Evolutionary conservation across 768 basidiomycete species (phyloP).

Genomic region (Krasilnikovozyma curviuscula): DNA sequence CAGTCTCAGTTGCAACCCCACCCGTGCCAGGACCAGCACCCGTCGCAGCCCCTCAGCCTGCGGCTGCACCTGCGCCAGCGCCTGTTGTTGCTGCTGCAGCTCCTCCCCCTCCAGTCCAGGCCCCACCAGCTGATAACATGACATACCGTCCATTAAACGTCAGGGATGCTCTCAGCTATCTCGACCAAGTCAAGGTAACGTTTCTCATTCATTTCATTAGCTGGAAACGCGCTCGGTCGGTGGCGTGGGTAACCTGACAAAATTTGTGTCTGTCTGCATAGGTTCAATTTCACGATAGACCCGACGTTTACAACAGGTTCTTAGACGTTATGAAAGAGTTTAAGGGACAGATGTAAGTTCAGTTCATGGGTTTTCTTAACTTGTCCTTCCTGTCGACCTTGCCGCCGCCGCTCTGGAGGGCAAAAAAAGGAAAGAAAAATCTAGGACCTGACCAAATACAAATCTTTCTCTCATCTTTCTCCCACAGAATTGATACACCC

Average conservation of each 20-base stretch:
- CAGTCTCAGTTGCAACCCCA: too few relatives aligned
- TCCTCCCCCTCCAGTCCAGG: background rate
- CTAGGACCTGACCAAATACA: too few relatives aligned
- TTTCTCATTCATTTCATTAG: background rate
- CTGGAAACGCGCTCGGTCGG: background rate
- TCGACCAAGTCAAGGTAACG: conserved; percentile 68
- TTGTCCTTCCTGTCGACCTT: background rate
- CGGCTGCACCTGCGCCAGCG: background rate
- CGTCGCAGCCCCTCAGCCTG: background rate
- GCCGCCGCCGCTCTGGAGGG: background rate
- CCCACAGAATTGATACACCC: conserved; percentile 76
- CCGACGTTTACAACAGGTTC: conserved; percentile 85
- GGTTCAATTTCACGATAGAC: conserved; percentile 66
- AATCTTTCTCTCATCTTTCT: background rate
- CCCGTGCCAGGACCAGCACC: background rate
- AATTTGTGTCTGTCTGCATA: conserved; percentile 4
- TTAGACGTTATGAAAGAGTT: conserved; percentile 99
- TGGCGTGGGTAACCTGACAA: background rate
- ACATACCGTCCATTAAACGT: conserved; percentile 10
- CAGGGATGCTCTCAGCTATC: conserved; percentile 66
- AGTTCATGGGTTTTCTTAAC: background rate
- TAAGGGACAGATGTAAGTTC: conserved; percentile 51
- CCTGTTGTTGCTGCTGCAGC: background rate
- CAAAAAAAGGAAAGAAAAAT: too few relatives aligned
- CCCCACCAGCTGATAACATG: background rate